Conservation (phyloP, 2,329 filamentous ascomycete genomes). For the Microsporum ferrugineum region DNA sequence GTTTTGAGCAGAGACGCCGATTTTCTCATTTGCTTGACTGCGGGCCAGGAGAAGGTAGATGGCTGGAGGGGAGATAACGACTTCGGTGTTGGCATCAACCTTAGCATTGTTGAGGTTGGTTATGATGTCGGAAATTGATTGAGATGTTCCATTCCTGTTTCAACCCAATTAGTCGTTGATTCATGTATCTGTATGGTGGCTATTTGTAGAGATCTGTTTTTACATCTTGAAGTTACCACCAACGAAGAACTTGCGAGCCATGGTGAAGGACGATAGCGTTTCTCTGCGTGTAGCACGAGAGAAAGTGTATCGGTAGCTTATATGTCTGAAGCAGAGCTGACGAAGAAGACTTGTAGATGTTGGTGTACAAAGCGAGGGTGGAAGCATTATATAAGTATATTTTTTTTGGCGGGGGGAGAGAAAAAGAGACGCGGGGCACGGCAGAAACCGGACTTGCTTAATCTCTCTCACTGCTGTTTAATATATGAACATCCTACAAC, state of each 20-base stretch:
- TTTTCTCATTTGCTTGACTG: constrained; percentile 59
- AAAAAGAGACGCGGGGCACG: not conserved
- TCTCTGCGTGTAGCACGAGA: not conserved
- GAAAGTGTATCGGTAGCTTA: not conserved
- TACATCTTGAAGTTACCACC: constrained; percentile 99
- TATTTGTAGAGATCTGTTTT: constrained; percentile 20
- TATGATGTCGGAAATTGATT: constrained; percentile 85
- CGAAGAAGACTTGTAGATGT: not conserved
- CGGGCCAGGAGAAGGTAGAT: constrained; percentile 84
- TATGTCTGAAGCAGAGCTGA: not conserved
- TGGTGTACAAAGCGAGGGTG: not conserved
- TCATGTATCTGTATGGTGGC: constrained; percentile 7
- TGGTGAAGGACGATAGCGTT: constrained; percentile 34
- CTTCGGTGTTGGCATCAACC: constrained; percentile 57
- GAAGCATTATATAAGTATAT: not conserved
- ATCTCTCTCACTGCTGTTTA: not conserved
- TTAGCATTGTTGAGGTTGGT: constrained; percentile 75
- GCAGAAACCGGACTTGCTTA: not conserved
- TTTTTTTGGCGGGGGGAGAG: not conserved
- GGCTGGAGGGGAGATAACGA: constrained; percentile 81
- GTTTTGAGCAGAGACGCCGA: constrained; percentile 91
- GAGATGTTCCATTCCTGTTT: constrained; percentile 78
- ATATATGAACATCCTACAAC: not conserved
- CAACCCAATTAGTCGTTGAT: not conserved
- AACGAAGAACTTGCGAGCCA: constrained; percentile 94